Percentiles rank a stretch among this genome's conserved stretches.
Evolutionary conservation across 768 basidiomycete genomes (phyloP).

Genomic region (Lyophyllum shimeji): DNA sequence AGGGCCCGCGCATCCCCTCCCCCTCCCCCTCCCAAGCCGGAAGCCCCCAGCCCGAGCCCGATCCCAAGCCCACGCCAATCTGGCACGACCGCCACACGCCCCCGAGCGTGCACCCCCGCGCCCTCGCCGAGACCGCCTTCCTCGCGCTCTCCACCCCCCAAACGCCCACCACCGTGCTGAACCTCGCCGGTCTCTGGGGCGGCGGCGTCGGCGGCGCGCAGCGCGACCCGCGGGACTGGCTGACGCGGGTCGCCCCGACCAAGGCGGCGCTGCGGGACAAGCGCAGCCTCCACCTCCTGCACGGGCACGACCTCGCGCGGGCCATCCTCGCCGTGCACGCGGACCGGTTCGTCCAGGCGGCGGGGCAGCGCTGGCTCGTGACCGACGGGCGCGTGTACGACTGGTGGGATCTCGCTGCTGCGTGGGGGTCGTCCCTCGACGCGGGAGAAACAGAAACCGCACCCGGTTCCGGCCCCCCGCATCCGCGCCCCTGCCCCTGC

Average conservation of each 20-base stretch:
- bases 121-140: constrained; percentile 55
- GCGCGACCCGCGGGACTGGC: constrained; percentile 50
- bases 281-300: constrained; percentile 60
- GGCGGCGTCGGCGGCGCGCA: constrained; percentile 23
- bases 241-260: constrained; percentile 50
- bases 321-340: constrained; percentile 59
- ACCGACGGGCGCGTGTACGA: constrained; percentile 60
- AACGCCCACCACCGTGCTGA: constrained; percentile 52
- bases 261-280: constrained; percentile 53
- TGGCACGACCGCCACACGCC: constrained; percentile 59
- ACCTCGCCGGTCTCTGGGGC: constrained; percentile 67
- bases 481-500: no score
- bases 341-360: constrained; percentile 38
- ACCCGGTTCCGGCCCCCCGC: no score
- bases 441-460: neutral
- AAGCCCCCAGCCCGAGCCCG: no score
- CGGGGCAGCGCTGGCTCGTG: constrained; percentile 55
- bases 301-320: constrained; percentile 59
- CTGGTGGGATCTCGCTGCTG: constrained; percentile 66
- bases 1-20: no score
- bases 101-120: constrained; percentile 36
- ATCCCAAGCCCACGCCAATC: constrained; percentile 11
- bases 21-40: no score
- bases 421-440: constrained; percentile 53
- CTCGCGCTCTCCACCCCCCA: constrained; percentile 36